Conservation (phyloP, 2,329 filamentous ascomycete species). For the Verruconis gallopava region DNA sequence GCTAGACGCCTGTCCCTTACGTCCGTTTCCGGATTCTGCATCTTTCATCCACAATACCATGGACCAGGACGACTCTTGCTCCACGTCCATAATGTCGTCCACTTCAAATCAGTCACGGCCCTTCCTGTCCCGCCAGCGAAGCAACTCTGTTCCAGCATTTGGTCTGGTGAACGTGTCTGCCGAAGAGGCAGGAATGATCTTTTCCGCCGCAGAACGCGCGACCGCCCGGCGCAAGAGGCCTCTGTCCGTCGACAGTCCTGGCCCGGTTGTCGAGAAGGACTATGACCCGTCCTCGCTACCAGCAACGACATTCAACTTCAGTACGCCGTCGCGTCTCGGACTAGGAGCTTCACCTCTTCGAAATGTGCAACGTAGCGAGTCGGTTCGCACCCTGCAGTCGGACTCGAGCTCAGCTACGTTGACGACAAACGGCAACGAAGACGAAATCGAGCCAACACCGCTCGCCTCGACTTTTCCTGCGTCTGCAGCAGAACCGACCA, state of each 20-base stretch:
- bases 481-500: neutral
- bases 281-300: neutral
- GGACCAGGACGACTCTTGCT: neutral
- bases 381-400: neutral
- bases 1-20: too few species aligned
- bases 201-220: slow-evolving; percentile 9
- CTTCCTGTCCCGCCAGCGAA: slow-evolving; percentile 5
- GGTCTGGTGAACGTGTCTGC: slow-evolving; percentile 2
- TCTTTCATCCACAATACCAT: neutral
- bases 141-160: slow-evolving; percentile 8
- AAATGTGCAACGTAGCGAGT: neutral
- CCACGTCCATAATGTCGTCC: neutral
- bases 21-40: too few species aligned
- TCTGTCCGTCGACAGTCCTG: slow-evolving; percentile 9
- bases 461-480: slow-evolving; percentile 2
- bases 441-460: neutral
- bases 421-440: neutral
- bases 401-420: neutral
- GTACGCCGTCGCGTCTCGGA: slow-evolving; percentile 8
- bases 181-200: slow-evolving; percentile 8
- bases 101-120: neutral
- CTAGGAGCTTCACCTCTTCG: slow-evolving; percentile 5
- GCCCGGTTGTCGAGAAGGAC: slow-evolving; percentile 1
- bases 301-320: slow-evolving; percentile 2
- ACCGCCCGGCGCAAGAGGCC: slow-evolving; percentile 6